phyloP scores from a whole-genome alignment of 2,329 filamentous ascomycete genomes.

The Tetracladium maxilliforme region DNA sequence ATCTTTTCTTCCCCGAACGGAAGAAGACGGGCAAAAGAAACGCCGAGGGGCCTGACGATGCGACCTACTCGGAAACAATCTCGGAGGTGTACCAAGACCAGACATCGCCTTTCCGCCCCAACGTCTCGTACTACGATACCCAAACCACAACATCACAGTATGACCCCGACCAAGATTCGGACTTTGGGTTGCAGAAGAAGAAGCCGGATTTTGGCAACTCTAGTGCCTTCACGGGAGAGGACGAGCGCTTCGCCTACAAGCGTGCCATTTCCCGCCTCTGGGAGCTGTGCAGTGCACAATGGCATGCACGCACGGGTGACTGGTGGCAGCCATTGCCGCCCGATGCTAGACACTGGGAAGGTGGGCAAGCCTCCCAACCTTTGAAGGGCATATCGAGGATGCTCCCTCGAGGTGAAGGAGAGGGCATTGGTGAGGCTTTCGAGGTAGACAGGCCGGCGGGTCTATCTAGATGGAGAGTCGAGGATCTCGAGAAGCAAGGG shows the following conservation, averaged over 20 bases:
- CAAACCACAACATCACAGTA: slow-evolving; percentile 29
- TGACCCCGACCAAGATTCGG: slow-evolving; percentile 41
- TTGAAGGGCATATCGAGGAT: not conserved
- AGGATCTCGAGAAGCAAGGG: slow-evolving; percentile 11
- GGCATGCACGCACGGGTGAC: slow-evolving; percentile 48
- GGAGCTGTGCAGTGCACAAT: slow-evolving; percentile 63
- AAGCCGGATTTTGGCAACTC: slow-evolving; percentile 50
- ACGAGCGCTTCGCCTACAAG: slow-evolving; percentile 71
- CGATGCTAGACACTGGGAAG: slow-evolving; percentile 55
- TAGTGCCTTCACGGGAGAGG: slow-evolving; percentile 60
- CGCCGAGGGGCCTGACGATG: slow-evolving; percentile 23
- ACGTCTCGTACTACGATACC: slow-evolving; percentile 54
- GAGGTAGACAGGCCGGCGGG: slow-evolving; percentile 28
- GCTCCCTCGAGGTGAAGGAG: slow-evolving; percentile 1
- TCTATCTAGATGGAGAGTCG: slow-evolving; percentile 18
- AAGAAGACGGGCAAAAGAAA: slow-evolving; percentile 9
- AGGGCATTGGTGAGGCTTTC: slow-evolving; percentile 22
- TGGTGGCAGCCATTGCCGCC: slow-evolving; percentile 57
- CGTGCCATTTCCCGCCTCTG: slow-evolving; percentile 63
- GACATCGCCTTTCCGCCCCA: slow-evolving; percentile 64
- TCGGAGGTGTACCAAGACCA: slow-evolving; percentile 68
- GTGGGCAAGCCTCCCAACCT: not conserved
- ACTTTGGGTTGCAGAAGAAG: slow-evolving; percentile 25
- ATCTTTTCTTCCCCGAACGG: slow-evolving; percentile 61
- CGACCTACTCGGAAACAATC: slow-evolving; percentile 48